These are phyloP conservation scores for Leucoagaricus sp. DNA, from an alignment of 1,284 basidiomycete genomes.

Conservation along the genomic window DNA sequence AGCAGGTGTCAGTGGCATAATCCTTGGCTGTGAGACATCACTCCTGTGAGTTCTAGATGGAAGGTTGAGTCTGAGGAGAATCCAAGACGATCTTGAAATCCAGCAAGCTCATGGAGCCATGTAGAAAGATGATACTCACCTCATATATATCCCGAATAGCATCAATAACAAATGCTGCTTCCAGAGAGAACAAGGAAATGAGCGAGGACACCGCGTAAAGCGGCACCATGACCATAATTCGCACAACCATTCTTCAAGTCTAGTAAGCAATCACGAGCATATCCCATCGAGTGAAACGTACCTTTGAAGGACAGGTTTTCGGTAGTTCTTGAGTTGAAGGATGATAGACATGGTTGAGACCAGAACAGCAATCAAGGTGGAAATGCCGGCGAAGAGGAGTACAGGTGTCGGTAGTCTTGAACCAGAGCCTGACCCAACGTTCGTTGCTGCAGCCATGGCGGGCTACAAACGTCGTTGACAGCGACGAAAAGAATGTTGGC, in stretches of 20 bases:
- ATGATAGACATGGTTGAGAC: constrained; percentile 85
- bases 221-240: constrained; percentile 98
- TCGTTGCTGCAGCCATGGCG: neutral
- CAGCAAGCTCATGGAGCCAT: neutral
- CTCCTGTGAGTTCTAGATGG: neutral
- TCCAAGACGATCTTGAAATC: neutral
- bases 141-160: constrained; percentile 96
- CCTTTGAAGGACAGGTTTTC: constrained; percentile 83
- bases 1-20: constrained; percentile 11
- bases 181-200: constrained; percentile 92
- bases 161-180: constrained; percentile 97
- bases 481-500: neutral
- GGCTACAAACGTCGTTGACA: neutral
- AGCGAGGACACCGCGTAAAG: constrained; percentile 90
- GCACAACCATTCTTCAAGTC: constrained; percentile 78
- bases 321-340: constrained; percentile 89
- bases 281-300: constrained; percentile 31
- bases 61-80: neutral
- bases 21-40: neutral
- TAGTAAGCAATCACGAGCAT: neutral
- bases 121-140: constrained; percentile 45
- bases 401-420: constrained; percentile 54
- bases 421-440: constrained; percentile 27
- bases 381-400: constrained; percentile 63
- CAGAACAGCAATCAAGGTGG: constrained; percentile 70